A percentile compares a stretch with the other conserved stretches of the same genome.
Evolutionary conservation across 306 rosid species (phyloP).

Genomic region (Lathyrus aphaca): DNA sequence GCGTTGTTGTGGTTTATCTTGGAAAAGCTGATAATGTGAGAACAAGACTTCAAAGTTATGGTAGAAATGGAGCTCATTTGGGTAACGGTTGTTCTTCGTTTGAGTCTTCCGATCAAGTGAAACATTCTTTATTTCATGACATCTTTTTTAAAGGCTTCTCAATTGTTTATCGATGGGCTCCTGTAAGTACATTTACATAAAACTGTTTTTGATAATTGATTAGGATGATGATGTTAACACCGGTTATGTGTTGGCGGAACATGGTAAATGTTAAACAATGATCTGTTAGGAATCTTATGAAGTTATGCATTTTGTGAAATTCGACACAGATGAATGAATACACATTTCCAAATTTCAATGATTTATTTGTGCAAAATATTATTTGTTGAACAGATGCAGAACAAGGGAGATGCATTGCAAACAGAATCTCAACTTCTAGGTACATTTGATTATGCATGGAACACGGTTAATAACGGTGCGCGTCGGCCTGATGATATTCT

Average conservation of each 20-base stretch:
- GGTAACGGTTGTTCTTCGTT: conserved; percentile 32
- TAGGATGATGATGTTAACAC: neutral
- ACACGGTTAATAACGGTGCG: conserved; percentile 57
- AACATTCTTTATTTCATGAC: conserved; percentile 62
- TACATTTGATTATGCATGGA: conserved; percentile 92
- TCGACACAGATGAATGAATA: neutral
- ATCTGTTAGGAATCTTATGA: no score
- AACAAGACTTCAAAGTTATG: conserved; percentile 69
- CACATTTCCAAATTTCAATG: neutral
- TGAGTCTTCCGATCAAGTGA: conserved; percentile 41
- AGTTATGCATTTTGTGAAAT: conserved; percentile 13
- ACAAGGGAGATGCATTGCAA: conserved; percentile 60
- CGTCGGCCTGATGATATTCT: conserved; percentile 69
- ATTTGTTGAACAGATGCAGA: conserved; percentile 66
- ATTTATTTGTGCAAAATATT: conserved; percentile 15
- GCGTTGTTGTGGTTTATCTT: conserved; percentile 63
- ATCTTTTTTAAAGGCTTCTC: conserved; percentile 63
- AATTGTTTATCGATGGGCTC: conserved; percentile 82
- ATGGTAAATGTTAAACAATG: no score
- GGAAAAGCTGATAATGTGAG: conserved; percentile 82
- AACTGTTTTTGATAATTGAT: neutral
- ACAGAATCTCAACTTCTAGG: conserved; percentile 69
- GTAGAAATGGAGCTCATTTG: conserved; percentile 80
- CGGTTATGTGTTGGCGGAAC: neutral
- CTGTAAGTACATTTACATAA: conserved; percentile 54